These are phyloP conservation scores for Yamadazyma sp. DNA, from an alignment of 1,139 yeast genomes.

Conservation along the genomic window DNA sequence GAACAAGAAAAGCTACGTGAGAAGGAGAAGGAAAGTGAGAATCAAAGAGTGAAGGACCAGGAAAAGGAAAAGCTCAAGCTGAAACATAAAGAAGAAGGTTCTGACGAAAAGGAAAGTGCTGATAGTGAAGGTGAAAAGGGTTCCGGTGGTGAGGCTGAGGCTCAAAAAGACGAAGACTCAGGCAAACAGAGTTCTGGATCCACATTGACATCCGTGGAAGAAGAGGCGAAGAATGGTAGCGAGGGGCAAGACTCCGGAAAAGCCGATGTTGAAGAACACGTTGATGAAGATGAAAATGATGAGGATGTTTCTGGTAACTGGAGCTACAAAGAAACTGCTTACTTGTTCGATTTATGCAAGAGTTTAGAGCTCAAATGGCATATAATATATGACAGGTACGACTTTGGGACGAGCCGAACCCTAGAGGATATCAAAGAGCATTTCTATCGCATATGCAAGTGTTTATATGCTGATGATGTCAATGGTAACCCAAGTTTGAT, in stretches of 20 bases:
- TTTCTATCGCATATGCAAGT: constrained; percentile 56
- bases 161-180: not conserved
- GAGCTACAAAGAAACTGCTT: constrained; percentile 76
- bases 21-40: constrained; percentile 10
- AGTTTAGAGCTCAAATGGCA: constrained; percentile 87
- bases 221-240: not conserved
- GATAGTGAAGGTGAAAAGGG: constrained; percentile 6
- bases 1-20: constrained; percentile 13
- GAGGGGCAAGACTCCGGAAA: too few relatives aligned
- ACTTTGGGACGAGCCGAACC: constrained; percentile 32
- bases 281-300: constrained; percentile 5
- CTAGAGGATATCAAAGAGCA: constrained; percentile 84
- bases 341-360: constrained; percentile 70
- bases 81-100: constrained; percentile 4
- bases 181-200: too few relatives aligned
- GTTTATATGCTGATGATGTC: constrained; percentile 44
- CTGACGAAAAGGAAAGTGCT: too few relatives aligned
- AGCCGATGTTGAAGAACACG: constrained; percentile 7
- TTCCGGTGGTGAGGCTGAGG: constrained; percentile 4
- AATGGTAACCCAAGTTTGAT: constrained; percentile 48
- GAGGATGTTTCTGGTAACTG: constrained; percentile 35
- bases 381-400: constrained; percentile 75
- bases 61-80: constrained; percentile 7
- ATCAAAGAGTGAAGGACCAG: constrained; percentile 11
- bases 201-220: not conserved